Conservation (phyloP, 2,329 filamentous ascomycete genomes). For the Sodiomyces alkalinus region DNA sequence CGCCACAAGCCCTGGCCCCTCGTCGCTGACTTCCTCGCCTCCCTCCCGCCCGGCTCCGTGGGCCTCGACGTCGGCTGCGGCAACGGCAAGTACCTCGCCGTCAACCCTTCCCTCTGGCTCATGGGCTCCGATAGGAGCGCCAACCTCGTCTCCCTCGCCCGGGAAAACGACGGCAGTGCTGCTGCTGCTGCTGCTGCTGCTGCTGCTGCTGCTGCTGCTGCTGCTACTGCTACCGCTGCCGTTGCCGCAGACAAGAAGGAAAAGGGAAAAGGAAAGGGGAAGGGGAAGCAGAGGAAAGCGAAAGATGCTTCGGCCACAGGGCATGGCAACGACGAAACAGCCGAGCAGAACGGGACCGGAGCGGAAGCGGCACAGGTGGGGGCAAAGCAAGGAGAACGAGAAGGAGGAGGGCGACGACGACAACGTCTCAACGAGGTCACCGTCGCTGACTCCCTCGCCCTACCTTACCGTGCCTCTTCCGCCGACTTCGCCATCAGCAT, state of each 20-base stretch:
- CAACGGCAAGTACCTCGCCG: conserved; percentile 85
- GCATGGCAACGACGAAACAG: neutral
- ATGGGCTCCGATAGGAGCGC: conserved; percentile 71
- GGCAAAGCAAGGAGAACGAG: too few relatives aligned
- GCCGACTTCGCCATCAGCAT: conserved; percentile 85
- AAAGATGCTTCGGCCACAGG: too few relatives aligned
- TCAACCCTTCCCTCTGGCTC: conserved; percentile 65
- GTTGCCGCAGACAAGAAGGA: conserved; percentile 3
- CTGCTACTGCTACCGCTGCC: conserved; percentile 1
- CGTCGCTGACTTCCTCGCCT: conserved; percentile 61
- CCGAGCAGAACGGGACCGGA: neutral
- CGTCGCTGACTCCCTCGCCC: conserved; percentile 68
- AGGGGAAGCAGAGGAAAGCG: conserved; percentile 3
- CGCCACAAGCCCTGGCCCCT: conserved; percentile 83
- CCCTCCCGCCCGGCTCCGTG: conserved; percentile 52
- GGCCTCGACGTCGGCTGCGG: conserved; percentile 90
- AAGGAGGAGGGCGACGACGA: too few relatives aligned
- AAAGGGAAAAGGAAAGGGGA: conserved; percentile 6
- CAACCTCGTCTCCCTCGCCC: conserved; percentile 35
- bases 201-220: too few relatives aligned
- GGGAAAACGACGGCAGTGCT: conserved; percentile 7
- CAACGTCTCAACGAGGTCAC: conserved; percentile 36
- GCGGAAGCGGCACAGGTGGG: neutral
- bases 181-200: neutral
- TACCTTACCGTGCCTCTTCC: conserved; percentile 52